Conservation (phyloP, 371 early-diverging fungal genomes). For the Capniomyces stellatus region DNA sequence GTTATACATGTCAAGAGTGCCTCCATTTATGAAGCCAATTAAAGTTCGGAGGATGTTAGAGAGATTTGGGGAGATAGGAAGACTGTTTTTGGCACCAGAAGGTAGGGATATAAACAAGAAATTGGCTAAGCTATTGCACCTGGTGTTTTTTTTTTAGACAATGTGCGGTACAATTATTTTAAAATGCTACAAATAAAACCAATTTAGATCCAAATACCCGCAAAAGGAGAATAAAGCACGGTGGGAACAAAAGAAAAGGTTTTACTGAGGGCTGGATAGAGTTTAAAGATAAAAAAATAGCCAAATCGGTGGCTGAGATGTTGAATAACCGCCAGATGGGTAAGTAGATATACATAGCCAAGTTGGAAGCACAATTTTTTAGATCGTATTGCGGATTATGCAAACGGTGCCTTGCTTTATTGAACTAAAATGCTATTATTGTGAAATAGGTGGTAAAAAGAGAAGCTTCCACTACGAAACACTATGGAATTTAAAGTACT, state of each 20-base stretch:
- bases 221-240: constrained; percentile 40
- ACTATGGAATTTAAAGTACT: constrained; percentile 89
- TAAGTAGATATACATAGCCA: no score
- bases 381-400: not conserved
- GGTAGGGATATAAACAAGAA: constrained; percentile 8
- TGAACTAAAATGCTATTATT: no score
- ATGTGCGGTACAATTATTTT: not conserved
- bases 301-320: constrained; percentile 52
- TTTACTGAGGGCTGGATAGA: constrained; percentile 96
- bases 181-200: not conserved
- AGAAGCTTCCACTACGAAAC: constrained; percentile 68
- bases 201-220: constrained; percentile 10
- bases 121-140: no score
- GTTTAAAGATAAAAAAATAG: constrained; percentile 72
- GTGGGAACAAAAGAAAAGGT: constrained; percentile 56
- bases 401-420: not conserved
- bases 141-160: constrained; percentile 5
- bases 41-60: constrained; percentile 53
- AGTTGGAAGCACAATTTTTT: no score
- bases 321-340: constrained; percentile 68
- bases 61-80: constrained; percentile 58
- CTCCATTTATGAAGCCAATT: constrained; percentile 78
- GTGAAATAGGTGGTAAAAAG: constrained; percentile 57
- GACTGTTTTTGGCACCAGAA: constrained; percentile 75
- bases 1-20: constrained; percentile 75